Evolutionary conservation across 352 stramenopile species (phyloP).

Genomic region (Pseudoperonospora humuli): DNA sequence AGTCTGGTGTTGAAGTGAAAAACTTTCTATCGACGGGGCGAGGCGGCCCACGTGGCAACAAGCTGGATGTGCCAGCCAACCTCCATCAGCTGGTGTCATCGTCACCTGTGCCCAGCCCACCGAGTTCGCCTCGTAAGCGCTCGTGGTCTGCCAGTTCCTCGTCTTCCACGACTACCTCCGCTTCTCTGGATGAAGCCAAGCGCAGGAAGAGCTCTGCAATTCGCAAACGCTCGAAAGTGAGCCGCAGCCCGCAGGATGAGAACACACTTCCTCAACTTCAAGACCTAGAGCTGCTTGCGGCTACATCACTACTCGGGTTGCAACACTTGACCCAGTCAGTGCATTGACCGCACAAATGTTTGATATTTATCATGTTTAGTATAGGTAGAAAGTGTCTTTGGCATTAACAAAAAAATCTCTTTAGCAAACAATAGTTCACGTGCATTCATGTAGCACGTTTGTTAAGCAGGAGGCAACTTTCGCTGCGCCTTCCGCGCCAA

Average conservation of each 20-base stretch:
- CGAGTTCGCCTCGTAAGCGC: constrained; percentile 49
- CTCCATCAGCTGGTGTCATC: constrained; percentile 49
- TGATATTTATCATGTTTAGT: constrained; percentile 33
- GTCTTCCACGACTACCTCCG: constrained; percentile 1
- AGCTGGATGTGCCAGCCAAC: constrained; percentile 63
- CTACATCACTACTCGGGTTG: constrained; percentile 64
- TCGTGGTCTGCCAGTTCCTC: constrained; percentile 32
- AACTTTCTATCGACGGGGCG: constrained; percentile 82
- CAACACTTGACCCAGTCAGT: constrained; percentile 65
- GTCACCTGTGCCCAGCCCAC: constrained; percentile 25
- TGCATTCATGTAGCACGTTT: not conserved
- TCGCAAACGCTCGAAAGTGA: constrained; percentile 36
- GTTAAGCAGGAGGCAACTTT: constrained; percentile 11
- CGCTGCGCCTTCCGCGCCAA: constrained; percentile 75
- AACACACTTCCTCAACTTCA: constrained; percentile 31
- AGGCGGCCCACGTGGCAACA: constrained; percentile 67
- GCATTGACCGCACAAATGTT: constrained; percentile 32
- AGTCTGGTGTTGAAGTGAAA: constrained; percentile 85
- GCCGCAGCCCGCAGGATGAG: constrained; percentile 5
- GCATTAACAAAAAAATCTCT: constrained; percentile 14
- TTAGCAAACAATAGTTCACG: constrained; percentile 7
- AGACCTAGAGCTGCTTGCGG: constrained; percentile 70
- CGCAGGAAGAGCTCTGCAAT: constrained; percentile 29
- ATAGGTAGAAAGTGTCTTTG: not conserved
- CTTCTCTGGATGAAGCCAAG: constrained; percentile 20